Conservation (phyloP, 495 filamentous ascomycete genomes). For the Penicillium tannophilum region DNA sequence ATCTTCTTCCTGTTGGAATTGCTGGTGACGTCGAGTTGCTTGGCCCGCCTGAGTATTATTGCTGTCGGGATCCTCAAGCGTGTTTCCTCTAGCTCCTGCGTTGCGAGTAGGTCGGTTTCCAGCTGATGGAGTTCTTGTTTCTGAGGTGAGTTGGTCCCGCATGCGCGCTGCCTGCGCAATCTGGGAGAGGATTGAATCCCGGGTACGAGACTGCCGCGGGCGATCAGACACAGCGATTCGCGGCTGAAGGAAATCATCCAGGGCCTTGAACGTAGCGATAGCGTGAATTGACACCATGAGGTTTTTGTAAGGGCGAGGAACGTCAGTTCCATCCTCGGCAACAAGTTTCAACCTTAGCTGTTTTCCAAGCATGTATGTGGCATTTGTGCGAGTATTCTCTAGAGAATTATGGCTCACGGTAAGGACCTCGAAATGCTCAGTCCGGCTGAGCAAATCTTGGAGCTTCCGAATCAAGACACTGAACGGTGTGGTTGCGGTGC, state of each 20-base stretch:
- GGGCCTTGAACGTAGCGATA: constrained; percentile 94
- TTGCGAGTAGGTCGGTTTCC: constrained; percentile 29
- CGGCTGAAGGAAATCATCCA: constrained; percentile 95
- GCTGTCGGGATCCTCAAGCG: background rate
- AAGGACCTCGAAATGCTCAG: constrained; percentile 96
- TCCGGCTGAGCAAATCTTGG: constrained; percentile 92
- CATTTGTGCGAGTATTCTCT: constrained; percentile 89
- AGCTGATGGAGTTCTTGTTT: constrained; percentile 31
- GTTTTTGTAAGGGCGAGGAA: constrained; percentile 80
- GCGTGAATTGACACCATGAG: constrained; percentile 99
- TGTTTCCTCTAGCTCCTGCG: constrained; percentile 26
- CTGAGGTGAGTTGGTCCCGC: constrained; percentile 43
- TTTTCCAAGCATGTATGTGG: constrained; percentile 94
- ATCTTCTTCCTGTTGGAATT: constrained; percentile 56
- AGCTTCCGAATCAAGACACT: constrained; percentile 91
- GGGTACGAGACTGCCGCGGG: constrained; percentile 64
- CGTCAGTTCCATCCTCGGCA: constrained; percentile 87
- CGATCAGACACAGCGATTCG: constrained; percentile 84
- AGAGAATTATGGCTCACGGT: constrained; percentile 93
- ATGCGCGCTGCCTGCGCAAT: constrained; percentile 75
- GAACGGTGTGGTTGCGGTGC: constrained; percentile 76
- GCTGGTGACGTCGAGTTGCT: constrained; percentile 48
- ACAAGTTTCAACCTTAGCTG: constrained; percentile 88
- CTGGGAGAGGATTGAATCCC: constrained; percentile 71
- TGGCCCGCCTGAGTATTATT: constrained; percentile 16